Evolutionary conservation across 768 basidiomycete species (phyloP).

Genomic region (Hydnomerulius pinastri): DNA sequence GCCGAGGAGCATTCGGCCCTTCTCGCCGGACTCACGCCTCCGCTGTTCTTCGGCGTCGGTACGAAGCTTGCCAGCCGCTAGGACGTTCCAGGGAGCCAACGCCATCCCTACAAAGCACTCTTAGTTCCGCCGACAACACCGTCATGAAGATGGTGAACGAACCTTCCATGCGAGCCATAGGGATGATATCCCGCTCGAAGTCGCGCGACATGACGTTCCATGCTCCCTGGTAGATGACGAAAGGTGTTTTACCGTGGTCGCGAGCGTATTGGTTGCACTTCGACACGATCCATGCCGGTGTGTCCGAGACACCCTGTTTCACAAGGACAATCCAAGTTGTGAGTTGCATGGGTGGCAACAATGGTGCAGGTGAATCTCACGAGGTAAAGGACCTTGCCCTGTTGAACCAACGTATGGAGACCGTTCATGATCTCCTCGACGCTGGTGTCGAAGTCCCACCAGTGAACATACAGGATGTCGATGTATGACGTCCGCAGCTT

Average conservation of each 20-base stretch:
- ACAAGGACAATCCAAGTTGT: background rate
- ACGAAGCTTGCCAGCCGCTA: conserved; percentile 29
- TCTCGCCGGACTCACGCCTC: conserved; percentile 32
- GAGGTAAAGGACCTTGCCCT: conserved; percentile 48
- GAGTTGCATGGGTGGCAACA: background rate
- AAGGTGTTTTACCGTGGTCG: conserved; percentile 49
- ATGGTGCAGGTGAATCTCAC: conserved; percentile 7
- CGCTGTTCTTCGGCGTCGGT: conserved; percentile 32
- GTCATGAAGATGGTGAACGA: background rate
- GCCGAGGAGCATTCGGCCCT: conserved; percentile 34
- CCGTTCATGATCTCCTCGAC: conserved; percentile 49
- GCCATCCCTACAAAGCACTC: conserved; percentile 26
- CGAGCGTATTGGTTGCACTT: conserved; percentile 53
- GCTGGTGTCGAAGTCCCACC: conserved; percentile 49
- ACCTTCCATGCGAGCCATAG: conserved; percentile 34
- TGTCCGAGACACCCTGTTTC: conserved; percentile 41
- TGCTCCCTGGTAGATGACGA: conserved; percentile 53
- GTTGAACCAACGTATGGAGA: conserved; percentile 43
- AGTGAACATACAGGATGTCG: conserved; percentile 59
- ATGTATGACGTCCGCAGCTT: conserved; percentile 63
- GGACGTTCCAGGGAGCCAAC: conserved; percentile 40
- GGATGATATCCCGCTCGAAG: conserved; percentile 56
- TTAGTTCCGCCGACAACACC: conserved; percentile 16
- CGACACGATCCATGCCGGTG: conserved; percentile 51
- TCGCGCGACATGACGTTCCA: conserved; percentile 48